phyloP scores from a whole-genome alignment of 768 basidiomycete genomes.

The Naganishia kalamii region DNA sequence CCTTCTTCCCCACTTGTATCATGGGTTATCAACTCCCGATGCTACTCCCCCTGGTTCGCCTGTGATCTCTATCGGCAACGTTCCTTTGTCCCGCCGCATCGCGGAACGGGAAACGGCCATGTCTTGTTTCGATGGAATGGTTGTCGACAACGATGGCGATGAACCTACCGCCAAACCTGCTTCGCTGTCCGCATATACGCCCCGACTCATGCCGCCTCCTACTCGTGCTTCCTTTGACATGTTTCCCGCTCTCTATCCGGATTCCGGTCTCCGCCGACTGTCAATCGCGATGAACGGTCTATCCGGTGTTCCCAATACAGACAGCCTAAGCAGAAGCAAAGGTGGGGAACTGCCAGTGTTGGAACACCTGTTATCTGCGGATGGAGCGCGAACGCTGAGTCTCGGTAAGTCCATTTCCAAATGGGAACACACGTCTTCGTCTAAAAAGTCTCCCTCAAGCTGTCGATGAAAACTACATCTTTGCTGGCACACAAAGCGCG shows the following conservation, averaged over 20 bases:
- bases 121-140: constrained; percentile 11
- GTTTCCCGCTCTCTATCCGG: background rate
- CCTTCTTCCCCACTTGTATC: constrained; percentile 35
- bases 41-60: background rate
- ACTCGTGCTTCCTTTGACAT: background rate
- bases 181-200: background rate
- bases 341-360: constrained; percentile 43
- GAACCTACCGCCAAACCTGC: background rate
- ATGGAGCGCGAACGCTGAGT: constrained; percentile 37
- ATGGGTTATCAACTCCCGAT: constrained; percentile 28
- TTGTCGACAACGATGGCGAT: background rate
- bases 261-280: background rate
- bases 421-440: background rate
- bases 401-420: constrained; percentile 23
- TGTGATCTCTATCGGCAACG: background rate
- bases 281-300: background rate
- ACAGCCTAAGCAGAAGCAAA: constrained; percentile 39
- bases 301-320: constrained; percentile 20
- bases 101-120: background rate
- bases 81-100: background rate
- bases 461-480: constrained; percentile 66
- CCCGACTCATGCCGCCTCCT: background rate
- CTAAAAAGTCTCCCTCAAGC: constrained; percentile 41
- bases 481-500: constrained; percentile 70
- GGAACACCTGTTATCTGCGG: constrained; percentile 41